These are phyloP conservation scores for Metschnikowia drakensbergensis DNA, from an alignment of 805 yeast species.

Conservation along the genomic window DNA sequence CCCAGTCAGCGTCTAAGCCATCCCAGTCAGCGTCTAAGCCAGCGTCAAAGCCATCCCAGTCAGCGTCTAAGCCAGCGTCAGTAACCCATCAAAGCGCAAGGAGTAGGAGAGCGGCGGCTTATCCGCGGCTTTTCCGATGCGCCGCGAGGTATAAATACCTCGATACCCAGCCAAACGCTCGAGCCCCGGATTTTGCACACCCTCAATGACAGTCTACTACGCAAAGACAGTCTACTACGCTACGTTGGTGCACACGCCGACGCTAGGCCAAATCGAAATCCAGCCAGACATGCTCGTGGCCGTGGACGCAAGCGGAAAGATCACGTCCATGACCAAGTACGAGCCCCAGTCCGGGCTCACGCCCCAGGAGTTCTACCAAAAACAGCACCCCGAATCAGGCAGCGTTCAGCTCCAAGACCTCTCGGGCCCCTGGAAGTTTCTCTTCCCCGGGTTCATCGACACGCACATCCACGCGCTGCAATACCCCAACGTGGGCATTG, in stretches of 20 bases:
- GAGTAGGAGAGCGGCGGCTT: no score
- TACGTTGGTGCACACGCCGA: constrained; percentile 70
- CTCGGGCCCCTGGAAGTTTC: constrained; percentile 48
- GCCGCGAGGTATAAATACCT: no score
- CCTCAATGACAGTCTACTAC: no score
- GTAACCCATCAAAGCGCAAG: no score
- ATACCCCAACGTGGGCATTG: constrained; percentile 51
- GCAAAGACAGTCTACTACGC: constrained; percentile 51
- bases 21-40: no score
- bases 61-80: no score
- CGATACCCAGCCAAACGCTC: no score
- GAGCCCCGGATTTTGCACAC: no score
- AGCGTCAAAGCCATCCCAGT: no score
- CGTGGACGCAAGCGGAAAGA: constrained; percentile 55
- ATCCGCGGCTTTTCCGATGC: no score
- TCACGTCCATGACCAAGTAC: constrained; percentile 33
- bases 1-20: no score
- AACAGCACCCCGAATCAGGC: neutral
- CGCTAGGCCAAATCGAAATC: constrained; percentile 53
- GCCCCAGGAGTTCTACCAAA: constrained; percentile 20
- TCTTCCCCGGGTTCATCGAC: constrained; percentile 51
- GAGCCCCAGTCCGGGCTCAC: constrained; percentile 10
- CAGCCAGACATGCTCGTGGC: constrained; percentile 56
- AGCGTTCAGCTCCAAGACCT: constrained; percentile 21
- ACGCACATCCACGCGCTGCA: constrained; percentile 47